Conservation (phyloP, 768 basidiomycete species). For the Coprinopsis marcescibilis region DNA sequence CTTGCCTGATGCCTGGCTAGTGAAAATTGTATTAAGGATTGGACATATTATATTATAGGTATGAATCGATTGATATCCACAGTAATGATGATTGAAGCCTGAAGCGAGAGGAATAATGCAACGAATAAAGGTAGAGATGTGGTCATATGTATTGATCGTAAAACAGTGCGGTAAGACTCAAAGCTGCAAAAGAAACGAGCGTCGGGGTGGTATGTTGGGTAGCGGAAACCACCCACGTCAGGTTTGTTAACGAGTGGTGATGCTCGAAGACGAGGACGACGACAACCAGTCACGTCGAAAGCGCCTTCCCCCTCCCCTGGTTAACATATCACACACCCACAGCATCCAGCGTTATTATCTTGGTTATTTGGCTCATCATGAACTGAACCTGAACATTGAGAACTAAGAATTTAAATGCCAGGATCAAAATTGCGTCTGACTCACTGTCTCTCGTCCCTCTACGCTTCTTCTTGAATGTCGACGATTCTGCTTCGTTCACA, state of each 20-base stretch:
- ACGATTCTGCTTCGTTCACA: conserved; percentile 44
- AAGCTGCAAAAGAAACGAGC: neutral
- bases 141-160: neutral
- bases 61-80: no score
- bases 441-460: conserved; percentile 22
- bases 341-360: conserved; percentile 8
- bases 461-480: conserved; percentile 44
- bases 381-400: neutral
- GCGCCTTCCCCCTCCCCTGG: neutral
- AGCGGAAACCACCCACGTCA: neutral
- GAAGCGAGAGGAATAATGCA: no score
- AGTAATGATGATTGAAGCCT: no score
- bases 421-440: neutral
- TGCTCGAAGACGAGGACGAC: neutral
- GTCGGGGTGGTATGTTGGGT: neutral
- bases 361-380: neutral
- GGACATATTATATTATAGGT: no score
- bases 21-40: no score
- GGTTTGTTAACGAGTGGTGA: neutral
- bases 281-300: neutral
- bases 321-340: conserved; percentile 15
- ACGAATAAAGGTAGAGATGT: no score
- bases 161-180: neutral
- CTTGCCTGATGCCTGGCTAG: no score
- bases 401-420: conserved; percentile 2